Conservation (phyloP, 805 yeast genomes). For the Starmerella stigmatis region DNA sequence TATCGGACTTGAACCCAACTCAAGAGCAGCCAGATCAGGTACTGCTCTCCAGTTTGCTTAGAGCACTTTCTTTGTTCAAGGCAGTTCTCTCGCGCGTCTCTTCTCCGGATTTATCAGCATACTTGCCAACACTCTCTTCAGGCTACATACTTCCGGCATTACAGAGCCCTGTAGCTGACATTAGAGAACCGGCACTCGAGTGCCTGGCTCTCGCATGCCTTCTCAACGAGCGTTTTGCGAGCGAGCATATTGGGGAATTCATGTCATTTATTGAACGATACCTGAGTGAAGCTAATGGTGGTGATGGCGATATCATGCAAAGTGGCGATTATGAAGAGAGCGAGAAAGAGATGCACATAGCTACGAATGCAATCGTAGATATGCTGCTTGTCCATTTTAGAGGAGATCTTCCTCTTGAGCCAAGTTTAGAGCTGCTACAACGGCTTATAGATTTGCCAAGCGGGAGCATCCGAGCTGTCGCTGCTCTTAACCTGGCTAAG, state of each 20-base stretch:
- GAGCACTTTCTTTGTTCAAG: slow-evolving; percentile 47
- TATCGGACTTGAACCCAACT: slow-evolving; percentile 11
- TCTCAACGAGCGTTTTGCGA: slow-evolving; percentile 13
- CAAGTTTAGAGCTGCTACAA: background rate
- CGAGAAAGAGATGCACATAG: slow-evolving; percentile 3
- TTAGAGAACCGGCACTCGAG: slow-evolving; percentile 54
- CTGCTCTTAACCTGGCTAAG: slow-evolving; percentile 82
- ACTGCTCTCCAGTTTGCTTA: slow-evolving; percentile 22
- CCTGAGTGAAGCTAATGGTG: background rate
- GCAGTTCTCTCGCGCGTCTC: slow-evolving; percentile 58
- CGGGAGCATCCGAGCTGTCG: slow-evolving; percentile 62
- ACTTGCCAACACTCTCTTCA: slow-evolving; percentile 39
- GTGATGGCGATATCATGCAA: background rate
- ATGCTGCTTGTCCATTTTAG: slow-evolving; percentile 25
- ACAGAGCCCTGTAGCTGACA: slow-evolving; percentile 43
- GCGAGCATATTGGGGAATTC: slow-evolving; percentile 7
- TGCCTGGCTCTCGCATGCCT: slow-evolving; percentile 75
- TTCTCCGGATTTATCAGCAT: slow-evolving; percentile 55
- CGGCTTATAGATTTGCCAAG: slow-evolving; percentile 22
- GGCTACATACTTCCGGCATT: slow-evolving; percentile 75
- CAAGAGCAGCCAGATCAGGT: slow-evolving; percentile 8
- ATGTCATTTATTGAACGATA: background rate
- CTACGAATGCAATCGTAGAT: slow-evolving; percentile 23
- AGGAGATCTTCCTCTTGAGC: background rate
- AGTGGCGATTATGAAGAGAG: slow-evolving; percentile 40